These are phyloP conservation scores for Phytophthora pinifolia DNA, from an alignment of 352 stramenopile species.

Conservation along the genomic window DNA sequence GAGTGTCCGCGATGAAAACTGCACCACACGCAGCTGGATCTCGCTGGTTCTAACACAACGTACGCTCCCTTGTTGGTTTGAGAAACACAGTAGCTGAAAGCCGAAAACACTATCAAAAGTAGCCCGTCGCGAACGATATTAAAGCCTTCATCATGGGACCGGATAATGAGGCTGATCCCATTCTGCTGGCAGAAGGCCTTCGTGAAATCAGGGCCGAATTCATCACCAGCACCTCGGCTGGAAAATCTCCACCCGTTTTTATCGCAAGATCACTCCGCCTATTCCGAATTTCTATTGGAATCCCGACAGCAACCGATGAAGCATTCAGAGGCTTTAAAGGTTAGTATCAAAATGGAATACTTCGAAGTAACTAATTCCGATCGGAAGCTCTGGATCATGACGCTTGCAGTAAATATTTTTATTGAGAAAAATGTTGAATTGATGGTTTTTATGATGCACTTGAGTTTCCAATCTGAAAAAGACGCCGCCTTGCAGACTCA, in stretches of 20 bases:
- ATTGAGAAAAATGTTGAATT: too few species aligned
- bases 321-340: too few species aligned
- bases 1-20: conserved; percentile 86
- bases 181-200: conserved; percentile 85
- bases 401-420: too few species aligned
- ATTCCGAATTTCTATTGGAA: too few species aligned
- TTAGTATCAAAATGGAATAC: too few species aligned
- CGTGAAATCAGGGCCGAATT: conserved; percentile 91
- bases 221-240: conserved; percentile 79
- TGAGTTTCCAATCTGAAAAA: too few species aligned
- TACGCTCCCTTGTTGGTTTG: conserved; percentile 87
- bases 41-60: conserved; percentile 54
- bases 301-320: too few species aligned
- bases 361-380: too few species aligned
- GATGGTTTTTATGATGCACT: too few species aligned
- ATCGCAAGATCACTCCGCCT: conserved; percentile 87
- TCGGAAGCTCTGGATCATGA: too few species aligned
- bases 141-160: conserved; percentile 91
- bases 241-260: conserved; percentile 49
- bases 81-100: conserved; percentile 87
- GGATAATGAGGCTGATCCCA: conserved; percentile 83
- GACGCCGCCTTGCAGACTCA: too few species aligned
- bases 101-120: conserved; percentile 88
- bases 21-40: conserved; percentile 86
- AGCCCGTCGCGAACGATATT: conserved; percentile 75